Base-by-base conservation (phyloP, 2,329 filamentous ascomycete genomes). In the Aspergillus melleus region DNA sequence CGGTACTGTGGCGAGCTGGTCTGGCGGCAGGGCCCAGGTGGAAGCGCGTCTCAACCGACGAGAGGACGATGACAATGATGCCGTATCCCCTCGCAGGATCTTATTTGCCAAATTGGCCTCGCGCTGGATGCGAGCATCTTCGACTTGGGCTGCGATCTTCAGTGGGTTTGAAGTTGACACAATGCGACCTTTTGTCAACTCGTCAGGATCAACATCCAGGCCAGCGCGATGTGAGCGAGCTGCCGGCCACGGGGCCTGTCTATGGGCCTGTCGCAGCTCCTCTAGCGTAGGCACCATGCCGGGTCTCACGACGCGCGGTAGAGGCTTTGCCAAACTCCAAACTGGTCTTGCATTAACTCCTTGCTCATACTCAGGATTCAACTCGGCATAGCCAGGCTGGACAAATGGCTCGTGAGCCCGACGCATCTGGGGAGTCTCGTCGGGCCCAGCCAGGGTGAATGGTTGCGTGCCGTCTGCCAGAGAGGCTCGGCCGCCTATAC, bases 351-450 rank as follows among this genome's bases (percentile, higher is more conserved):
- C 65, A 16, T 82, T 80, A 8, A 74, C 71, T 3, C 82, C 76
- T 57, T 84, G 80, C 32, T 83, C 82, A 60, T 85, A 84, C 30
- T 81, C 78, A 2, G 83, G 83, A 54, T 86, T 85, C 3, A 85
- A 72, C 11, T 81, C 75, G 11, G 76, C 74, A 61, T 85, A 84
- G 3, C 81, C 81, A n/a, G 82, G 81, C 42, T 83, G 80, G n/a
- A 85, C 77, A 44, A 79, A 80, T 1, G 79, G 76, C 57, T 79
- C 75, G 39, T 81, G 78, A 2, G 74, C 67, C 49, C 65, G 55
- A 1, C 66, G 65, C 46, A 74, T 29, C 51, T 74, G 72, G 1
- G 70, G 57, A 1, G 68, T 72, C 20, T 73, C 71, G 1, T 74
- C 72, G 2, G 72, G 70, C 0, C 72, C 73, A 6, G 67, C 73